phyloP scores from a whole-genome alignment of 2,329 filamentous ascomycete genomes.

The Cladorrhinum sp. region DNA sequence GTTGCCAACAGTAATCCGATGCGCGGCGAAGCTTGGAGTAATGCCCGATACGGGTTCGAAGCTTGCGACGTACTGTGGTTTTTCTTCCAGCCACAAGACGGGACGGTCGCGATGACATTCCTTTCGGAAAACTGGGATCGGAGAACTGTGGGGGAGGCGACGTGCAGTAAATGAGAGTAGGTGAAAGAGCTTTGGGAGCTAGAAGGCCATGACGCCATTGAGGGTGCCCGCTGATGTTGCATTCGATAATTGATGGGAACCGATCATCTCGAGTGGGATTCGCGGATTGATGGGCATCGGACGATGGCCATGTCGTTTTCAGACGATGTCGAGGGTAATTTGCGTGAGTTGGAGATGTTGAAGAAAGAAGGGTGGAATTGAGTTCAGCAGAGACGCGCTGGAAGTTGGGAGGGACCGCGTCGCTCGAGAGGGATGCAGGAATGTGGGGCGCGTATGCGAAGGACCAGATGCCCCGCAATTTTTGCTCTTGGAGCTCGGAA shows the following conservation, averaged over 20 bases:
- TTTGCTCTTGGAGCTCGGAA: slow-evolving; percentile 4
- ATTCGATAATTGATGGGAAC: slow-evolving; percentile 33
- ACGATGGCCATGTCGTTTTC: slow-evolving; percentile 21
- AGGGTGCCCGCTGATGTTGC: slow-evolving; percentile 28
- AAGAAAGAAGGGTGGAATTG: slow-evolving; percentile 5
- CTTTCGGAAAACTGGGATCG: slow-evolving; percentile 68
- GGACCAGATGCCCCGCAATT: neutral
- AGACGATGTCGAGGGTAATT: slow-evolving; percentile 28
- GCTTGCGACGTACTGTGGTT: slow-evolving; percentile 52
- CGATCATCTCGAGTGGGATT: slow-evolving; percentile 31
- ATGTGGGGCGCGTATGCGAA: neutral
- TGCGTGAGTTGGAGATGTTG: slow-evolving; percentile 5
- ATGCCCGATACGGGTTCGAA: slow-evolving; percentile 59
- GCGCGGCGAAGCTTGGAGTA: slow-evolving; percentile 46
- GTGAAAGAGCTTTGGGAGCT: slow-evolving; percentile 49
- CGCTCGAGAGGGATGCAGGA: neutral
- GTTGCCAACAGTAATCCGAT: slow-evolving; percentile 36
- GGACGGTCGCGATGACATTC: slow-evolving; percentile 56
- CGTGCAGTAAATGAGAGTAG: slow-evolving; percentile 51
- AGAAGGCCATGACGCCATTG: slow-evolving; percentile 17
- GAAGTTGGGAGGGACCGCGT: slow-evolving; percentile 15
- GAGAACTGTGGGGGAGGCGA: slow-evolving; percentile 78
- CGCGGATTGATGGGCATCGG: slow-evolving; percentile 19
- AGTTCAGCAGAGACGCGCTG: slow-evolving; percentile 2
- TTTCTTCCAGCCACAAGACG: slow-evolving; percentile 31